phyloP scores from a whole-genome alignment of 768 basidiomycete species.

The Pleurotus ostreatus region DNA sequence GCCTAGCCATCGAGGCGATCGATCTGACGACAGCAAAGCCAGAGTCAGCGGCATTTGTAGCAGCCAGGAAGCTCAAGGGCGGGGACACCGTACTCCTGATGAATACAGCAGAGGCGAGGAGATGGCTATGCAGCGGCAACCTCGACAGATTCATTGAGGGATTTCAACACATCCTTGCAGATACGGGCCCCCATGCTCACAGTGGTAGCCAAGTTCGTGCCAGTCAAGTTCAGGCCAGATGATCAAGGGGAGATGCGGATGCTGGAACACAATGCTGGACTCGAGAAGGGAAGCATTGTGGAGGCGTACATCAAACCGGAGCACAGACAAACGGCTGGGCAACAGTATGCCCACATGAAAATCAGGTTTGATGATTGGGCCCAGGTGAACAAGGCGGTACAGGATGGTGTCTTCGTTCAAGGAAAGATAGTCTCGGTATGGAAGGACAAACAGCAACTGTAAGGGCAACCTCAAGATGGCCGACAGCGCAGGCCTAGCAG shows the following conservation, averaged over 20 bases:
- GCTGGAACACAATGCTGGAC: slow-evolving; percentile 15
- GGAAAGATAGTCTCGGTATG: slow-evolving; percentile 10
- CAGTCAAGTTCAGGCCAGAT: slow-evolving; percentile 12
- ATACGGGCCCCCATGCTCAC: neutral
- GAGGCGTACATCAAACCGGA: slow-evolving; percentile 24
- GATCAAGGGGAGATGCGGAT: neutral
- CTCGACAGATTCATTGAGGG: slow-evolving; percentile 9
- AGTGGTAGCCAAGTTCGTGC: slow-evolving; percentile 19
- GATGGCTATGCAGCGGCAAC: slow-evolving; percentile 13
- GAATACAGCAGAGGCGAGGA: slow-evolving; percentile 4
- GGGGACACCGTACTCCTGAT: slow-evolving; percentile 15
- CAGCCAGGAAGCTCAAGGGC: slow-evolving; percentile 9
- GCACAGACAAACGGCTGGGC: slow-evolving; percentile 9
- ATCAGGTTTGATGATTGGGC: slow-evolving; percentile 13
- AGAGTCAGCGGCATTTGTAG: slow-evolving; percentile 8
- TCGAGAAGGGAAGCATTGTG: slow-evolving; percentile 1
- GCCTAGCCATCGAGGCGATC: slow-evolving; percentile 1
- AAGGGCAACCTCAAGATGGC: too few species aligned
- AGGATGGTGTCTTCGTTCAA: slow-evolving; percentile 10
- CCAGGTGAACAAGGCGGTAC: slow-evolving; percentile 12
- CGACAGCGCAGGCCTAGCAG: too few species aligned
- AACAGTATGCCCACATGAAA: slow-evolving; percentile 19
- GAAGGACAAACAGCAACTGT: slow-evolving; percentile 15
- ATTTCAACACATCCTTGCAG: slow-evolving; percentile 11
- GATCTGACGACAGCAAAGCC: neutral